Base-by-base conservation (phyloP, 2,329 filamentous ascomycete genomes). In the Dactylellina cionopaga region DNA sequence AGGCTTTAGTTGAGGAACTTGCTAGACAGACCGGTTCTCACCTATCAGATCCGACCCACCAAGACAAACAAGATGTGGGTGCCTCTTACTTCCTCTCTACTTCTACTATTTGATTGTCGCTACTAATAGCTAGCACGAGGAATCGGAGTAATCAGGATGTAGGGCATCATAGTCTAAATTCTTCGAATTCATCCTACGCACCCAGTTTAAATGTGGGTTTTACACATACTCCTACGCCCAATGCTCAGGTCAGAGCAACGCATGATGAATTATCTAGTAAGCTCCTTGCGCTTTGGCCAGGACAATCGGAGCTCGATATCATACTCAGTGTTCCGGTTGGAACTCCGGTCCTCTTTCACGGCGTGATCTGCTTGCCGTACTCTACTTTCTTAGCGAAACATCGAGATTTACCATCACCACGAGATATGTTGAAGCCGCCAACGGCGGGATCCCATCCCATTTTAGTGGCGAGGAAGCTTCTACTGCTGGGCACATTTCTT, bases 1-100 rank as follows among this genome's bases (percentile, higher is more conserved):
- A 80, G 83, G 1, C 78, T 85, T 2, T 82, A 0, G 79, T 85
- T 2, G 84, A 85, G 74, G 79, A 80, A 24, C 79, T 85, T 74
- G 82, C 85, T 78, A 81, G 83, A 76, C 80, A 79, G 60, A 76
- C 52, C 80, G 82, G n/a, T 80, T 79, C 33, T 78, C 81, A 25
- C 27, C 39, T 74, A 79, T 6, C 13, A 44, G 3, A n/a, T 9
- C n/a, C 2, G 10, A 13, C 43, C 11, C 25, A 13, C 43, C 17
- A 33, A 27, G n/a, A n/a, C n/a, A n/a, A n/a, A n/a, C n/a, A n/a
- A n/a, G n/a, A n/a, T n/a, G n/a, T n/a, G n/a, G n/a, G n/a, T n/a
- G n/a, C n/a, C n/a, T n/a, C n/a, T n/a, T n/a, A n/a, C n/a, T n/a
- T n/a, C n/a, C n/a, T 13, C 35, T 10, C 19, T n/a, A 25, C 4